Evolutionary conservation across 2,329 filamentous ascomycete genomes (phyloP), one percentile per base, ranked within the genome.

Genomic region (Stemphylium lycopersici): DNA sequence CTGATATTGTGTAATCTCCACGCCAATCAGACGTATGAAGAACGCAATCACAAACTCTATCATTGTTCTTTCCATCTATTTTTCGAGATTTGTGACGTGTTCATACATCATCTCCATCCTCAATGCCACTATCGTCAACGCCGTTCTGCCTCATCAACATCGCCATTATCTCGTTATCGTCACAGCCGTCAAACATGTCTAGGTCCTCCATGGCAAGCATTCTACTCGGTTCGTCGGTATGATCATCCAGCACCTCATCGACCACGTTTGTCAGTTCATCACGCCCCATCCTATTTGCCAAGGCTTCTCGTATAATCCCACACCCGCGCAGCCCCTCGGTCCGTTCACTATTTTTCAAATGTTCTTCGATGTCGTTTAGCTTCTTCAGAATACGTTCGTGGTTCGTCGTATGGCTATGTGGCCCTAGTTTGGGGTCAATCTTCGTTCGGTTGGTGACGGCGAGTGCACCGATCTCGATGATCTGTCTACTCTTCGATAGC

Each of bases 391-490:
- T 55, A 11, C 45, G 38, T 5, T 49, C 42, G 12, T 31, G 37
- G 11, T 48, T 3, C 10, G 31, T 6, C 11, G 8, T 33, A 31
- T 39, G 18, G n/a, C 20, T 16, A 20, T 10, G 2, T 15, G 33
- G 16, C 29, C 50, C 32, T 22, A 58, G 34, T 10, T 32, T 40
- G 10, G 55, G 48, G 18, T 56, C 50, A 16, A 60, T 18, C 13
- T 42, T 48, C 2, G 16, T 24, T 4, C 41, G 52, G 4, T 55
- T 57, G 20, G 63, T 22, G 13, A 69, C 66, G 24, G 59, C 61
- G 55, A 73, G 62, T 3, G 69, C 68, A 7, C 71, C 71, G 12
- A 74, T 62, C 40, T 74, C 65, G 33, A 74, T 69, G 20, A 74
- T 56, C 12, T 58, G 58, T 6, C 45, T 42, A 43, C 70, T 72